Evolutionary conservation across 139 green algal genomes (phyloP).

Genomic region (Picochlorum costavermella): DNA sequence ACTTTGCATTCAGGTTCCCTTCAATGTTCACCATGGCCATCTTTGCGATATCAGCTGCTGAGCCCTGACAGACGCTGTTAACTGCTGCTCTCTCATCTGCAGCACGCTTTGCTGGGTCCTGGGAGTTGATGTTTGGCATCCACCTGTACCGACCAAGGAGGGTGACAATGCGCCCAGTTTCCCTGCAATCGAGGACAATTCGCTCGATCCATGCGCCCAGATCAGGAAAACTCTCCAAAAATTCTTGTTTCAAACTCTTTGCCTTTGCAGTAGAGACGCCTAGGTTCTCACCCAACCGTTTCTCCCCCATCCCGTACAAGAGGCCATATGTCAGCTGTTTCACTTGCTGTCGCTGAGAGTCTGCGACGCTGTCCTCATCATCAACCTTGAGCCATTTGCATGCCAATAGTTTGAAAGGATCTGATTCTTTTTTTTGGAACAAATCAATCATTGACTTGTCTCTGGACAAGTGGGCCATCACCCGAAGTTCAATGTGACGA

Average conservation of each 20-base stretch:
- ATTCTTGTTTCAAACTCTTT: constrained; percentile 12
- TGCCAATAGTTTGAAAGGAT: constrained; percentile 73
- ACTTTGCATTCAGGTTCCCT: not conserved
- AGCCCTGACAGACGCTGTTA: constrained; percentile 63
- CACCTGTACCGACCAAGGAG: constrained; percentile 42
- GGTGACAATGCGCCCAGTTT: constrained; percentile 39
- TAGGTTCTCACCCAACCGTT: constrained; percentile 38
- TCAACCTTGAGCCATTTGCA: constrained; percentile 42
- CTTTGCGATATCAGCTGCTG: constrained; percentile 73
- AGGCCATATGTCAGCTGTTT: constrained; percentile 73
- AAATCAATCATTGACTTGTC: constrained; percentile 48
- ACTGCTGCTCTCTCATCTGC: constrained; percentile 56
- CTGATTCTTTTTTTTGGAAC: constrained; percentile 36
- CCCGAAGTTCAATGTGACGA: constrained; percentile 74
- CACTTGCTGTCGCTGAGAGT: constrained; percentile 36
- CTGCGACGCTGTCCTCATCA: constrained; percentile 30
- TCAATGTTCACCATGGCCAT: constrained; percentile 39
- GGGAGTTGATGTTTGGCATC: constrained; percentile 42
- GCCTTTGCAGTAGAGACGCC: constrained; percentile 28
- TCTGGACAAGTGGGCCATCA: constrained; percentile 80
- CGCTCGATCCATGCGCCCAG: constrained; percentile 26
- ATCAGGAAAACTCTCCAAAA: constrained; percentile 28
- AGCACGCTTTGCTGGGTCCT: not conserved
- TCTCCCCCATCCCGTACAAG: constrained; percentile 65
- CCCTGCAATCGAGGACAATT: constrained; percentile 32